These are phyloP conservation scores for Lathyrus tuberosus DNA, from an alignment of 306 rosid species.

Conservation along the genomic window DNA sequence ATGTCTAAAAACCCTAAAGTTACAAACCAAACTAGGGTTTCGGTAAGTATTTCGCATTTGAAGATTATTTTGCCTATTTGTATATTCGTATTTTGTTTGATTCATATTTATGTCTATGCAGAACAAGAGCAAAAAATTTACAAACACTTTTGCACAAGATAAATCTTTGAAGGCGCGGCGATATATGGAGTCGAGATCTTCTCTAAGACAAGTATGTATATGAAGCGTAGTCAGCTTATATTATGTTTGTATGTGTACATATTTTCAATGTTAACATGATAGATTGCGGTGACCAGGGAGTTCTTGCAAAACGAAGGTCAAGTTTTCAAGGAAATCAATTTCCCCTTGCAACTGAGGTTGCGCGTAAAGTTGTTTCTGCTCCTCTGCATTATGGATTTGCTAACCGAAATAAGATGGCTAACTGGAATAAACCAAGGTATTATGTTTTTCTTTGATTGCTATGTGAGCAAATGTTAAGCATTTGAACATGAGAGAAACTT, in stretches of 20 bases:
- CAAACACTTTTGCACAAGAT: conserved; percentile 60
- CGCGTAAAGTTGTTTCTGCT: conserved; percentile 71
- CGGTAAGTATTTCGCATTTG: conserved; percentile 45
- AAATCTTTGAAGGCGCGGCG: conserved; percentile 57
- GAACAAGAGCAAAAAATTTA: conserved; percentile 66
- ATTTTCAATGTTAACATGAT: not conserved
- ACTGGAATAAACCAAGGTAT: conserved; percentile 88
- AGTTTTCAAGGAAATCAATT: conserved; percentile 80
- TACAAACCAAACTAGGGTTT: conserved; percentile 55
- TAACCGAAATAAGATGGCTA: conserved; percentile 53
- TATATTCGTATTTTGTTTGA: not conserved
- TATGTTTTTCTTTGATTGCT: not conserved
- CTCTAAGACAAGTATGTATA: conserved; percentile 76
- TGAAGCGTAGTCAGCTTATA: not conserved
- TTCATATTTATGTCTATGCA: conserved; percentile 31
- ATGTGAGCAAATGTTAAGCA: not conserved
- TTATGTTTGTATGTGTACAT: not conserved
- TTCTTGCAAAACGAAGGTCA: conserved; percentile 80
- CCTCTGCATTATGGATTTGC: conserved; percentile 60
- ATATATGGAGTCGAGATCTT: conserved; percentile 73
- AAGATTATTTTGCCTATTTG: not conserved
- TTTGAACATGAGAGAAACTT: conserved; percentile 7
- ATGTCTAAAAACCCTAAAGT: conserved; percentile 62
- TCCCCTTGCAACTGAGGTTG: conserved; percentile 66
- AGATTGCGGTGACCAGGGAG: conserved; percentile 55